Base-by-base conservation (phyloP, 129 eudicot genomes). In the Flaveria bidentis region DNA sequence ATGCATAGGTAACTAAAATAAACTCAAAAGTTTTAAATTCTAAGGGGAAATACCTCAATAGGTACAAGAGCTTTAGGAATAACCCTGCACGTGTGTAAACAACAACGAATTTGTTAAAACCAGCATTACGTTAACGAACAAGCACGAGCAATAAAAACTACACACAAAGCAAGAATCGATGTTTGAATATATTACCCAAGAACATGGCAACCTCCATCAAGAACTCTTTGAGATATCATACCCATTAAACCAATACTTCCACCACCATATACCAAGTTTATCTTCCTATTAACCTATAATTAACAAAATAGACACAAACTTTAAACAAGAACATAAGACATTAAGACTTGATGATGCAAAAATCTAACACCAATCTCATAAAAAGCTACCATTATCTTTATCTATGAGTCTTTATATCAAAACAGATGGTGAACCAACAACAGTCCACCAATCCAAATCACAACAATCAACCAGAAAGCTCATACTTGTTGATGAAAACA, bases 231-330 rank as follows among this genome's bases (percentile, higher is more conserved):
- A 56, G 97, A 90, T 39, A 93, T 82, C 80, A 88, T 80, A 41
- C 98, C 98, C 98, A 93, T 93, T 76, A 93, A 75, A 58, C 98
- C 98, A 84, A 93, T 84, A 88, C 98, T 93, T 77, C 98, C 98
- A 71, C 97, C 98, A 64, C 98, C 98, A 84, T 93, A 93, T 14
- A 93, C 98, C 89, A 93, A 87, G 81, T 88, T 77, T 74, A 93
- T 90, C 87, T 90, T 93, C 85, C 97, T 87, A 62, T 80, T 76
- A 63, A 90, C 93, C 98, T 93, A 81, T 26, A 71, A 63, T 57
- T 67, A 45, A 58, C 28, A 71, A 23, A 26, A 17, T 36, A 72
- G 4, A 76, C 67, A 71, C 33, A 62, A 49, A 16, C 6, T 33
- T 46, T 2, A 57, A 47, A 39, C 39, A 62, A 81, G 69, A 13